Conservation (phyloP, 495 filamentous ascomycete species). For the Tetracladium setigerum region DNA sequence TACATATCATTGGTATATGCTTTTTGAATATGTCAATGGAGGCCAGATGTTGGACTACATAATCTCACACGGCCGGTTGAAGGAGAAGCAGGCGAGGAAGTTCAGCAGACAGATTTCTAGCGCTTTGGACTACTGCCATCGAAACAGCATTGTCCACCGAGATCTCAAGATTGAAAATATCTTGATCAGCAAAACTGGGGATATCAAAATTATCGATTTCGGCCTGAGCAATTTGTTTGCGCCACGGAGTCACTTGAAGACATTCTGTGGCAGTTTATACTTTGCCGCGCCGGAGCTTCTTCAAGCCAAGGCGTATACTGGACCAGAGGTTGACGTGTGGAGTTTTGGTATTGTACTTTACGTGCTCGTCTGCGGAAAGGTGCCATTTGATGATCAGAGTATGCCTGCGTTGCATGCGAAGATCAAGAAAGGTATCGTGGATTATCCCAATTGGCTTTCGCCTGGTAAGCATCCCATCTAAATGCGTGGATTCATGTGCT, state of each 20-base stretch:
- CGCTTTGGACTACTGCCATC: constrained; percentile 97
- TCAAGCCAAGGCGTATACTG: constrained; percentile 89
- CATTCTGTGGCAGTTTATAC: constrained; percentile 96
- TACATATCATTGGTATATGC: constrained; percentile 99
- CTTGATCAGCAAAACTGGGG: constrained; percentile 96
- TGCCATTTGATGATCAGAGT: constrained; percentile 98
- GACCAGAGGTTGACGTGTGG: constrained; percentile 97
- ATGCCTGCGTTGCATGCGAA: constrained; percentile 98
- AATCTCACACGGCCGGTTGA: constrained; percentile 93
- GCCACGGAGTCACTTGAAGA: constrained; percentile 80
- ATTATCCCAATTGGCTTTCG: constrained; percentile 91
- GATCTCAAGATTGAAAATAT: constrained; percentile 99
- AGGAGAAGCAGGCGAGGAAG: constrained; percentile 97
- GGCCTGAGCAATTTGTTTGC: constrained; percentile 95
- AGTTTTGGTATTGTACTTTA: constrained; percentile 99
- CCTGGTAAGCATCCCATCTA: constrained; percentile 50
- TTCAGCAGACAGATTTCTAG: constrained; percentile 97
- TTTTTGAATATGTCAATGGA: constrained; percentile 98
- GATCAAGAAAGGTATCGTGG: constrained; percentile 94
- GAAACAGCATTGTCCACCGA: constrained; percentile 97
- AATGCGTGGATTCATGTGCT: neutral
- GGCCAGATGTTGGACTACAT: constrained; percentile 99
- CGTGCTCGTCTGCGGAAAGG: constrained; percentile 94
- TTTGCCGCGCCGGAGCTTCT: constrained; percentile 95
- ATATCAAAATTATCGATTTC: constrained; percentile 99